Percentiles rank a stretch among this genome's conserved stretches.
These are phyloP conservation scores for Omphalea diandra DNA, from an alignment of 441 rosid species.

Conservation along the genomic window DNA sequence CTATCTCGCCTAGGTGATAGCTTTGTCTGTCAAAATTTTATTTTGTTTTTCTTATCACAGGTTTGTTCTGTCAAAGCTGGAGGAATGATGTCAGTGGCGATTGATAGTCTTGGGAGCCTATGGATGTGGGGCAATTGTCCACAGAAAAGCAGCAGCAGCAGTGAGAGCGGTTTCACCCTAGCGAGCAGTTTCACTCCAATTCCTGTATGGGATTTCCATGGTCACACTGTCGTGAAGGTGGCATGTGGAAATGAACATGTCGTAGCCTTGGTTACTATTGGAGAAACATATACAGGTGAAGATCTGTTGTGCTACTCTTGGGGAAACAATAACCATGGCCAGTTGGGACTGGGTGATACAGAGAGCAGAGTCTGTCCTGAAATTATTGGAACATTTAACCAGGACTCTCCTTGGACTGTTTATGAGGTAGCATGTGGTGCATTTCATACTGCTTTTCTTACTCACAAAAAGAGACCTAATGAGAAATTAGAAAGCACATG, in stretches of 20 bases:
- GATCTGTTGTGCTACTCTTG: slow-evolving; percentile 70
- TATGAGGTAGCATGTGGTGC: slow-evolving; percentile 87
- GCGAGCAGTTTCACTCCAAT: slow-evolving; percentile 49
- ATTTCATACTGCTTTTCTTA: slow-evolving; percentile 78
- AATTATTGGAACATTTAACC: slow-evolving; percentile 51
- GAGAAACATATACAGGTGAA: slow-evolving; percentile 45
- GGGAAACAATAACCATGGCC: slow-evolving; percentile 78
- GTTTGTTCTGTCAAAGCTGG: slow-evolving; percentile 72
- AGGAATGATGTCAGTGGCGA: slow-evolving; percentile 85
- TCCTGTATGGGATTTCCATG: slow-evolving; percentile 61
- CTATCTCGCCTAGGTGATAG: background rate
- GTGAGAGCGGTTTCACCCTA: slow-evolving; percentile 41
- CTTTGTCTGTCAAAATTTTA: slow-evolving; percentile 5
- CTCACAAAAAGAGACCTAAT: slow-evolving; percentile 46
- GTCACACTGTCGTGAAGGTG: slow-evolving; percentile 76
- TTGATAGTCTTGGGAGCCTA: slow-evolving; percentile 62
- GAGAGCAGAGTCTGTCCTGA: slow-evolving; percentile 58
- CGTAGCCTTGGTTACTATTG: slow-evolving; percentile 60
- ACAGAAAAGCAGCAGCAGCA: slow-evolving; percentile 32
- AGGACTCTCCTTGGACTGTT: slow-evolving; percentile 50
- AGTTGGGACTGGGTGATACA: slow-evolving; percentile 76
- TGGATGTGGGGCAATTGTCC: slow-evolving; percentile 98
- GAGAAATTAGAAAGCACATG: slow-evolving; percentile 53
- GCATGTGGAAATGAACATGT: slow-evolving; percentile 93
- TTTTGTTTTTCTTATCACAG: slow-evolving; percentile 31